Conservation (phyloP, 23 red algal species). For the Gracilaria caudata region DNA sequence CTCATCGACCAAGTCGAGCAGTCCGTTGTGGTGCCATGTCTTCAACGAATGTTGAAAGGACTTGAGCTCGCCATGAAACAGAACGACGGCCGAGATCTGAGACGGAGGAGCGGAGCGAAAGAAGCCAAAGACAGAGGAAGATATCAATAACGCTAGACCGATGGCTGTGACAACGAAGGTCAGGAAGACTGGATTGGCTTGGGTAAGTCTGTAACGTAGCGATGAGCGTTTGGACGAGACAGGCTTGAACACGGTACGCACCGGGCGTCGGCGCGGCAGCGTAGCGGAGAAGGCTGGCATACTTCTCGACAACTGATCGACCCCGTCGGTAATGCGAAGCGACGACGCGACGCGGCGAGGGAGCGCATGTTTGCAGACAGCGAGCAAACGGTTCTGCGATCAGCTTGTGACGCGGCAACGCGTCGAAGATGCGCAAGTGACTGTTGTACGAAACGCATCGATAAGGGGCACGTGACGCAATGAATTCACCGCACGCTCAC, state of each 20-base stretch:
- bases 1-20: constrained; percentile 43
- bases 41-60: constrained; percentile 6
- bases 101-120: not conserved
- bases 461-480: too few relatives aligned
- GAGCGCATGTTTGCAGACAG: too few relatives aligned
- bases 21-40: constrained; percentile 38
- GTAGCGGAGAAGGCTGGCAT: not conserved
- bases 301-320: not conserved
- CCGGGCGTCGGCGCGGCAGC: not conserved
- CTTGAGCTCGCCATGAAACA: constrained; percentile 52
- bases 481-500: not conserved
- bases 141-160: not conserved
- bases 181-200: not conserved
- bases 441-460: not conserved
- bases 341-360: not conserved
- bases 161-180: not conserved
- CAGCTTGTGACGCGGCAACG: not conserved
- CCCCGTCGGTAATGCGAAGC: not conserved
- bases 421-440: not conserved
- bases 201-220: not conserved
- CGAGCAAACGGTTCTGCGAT: not conserved
- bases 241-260: not conserved
- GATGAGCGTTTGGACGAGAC: not conserved
- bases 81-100: constrained; percentile 42
- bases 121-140: not conserved